phyloP scores from a whole-genome alignment of 2,329 filamentous ascomycete species.

The Fusarium fracticaudum region DNA sequence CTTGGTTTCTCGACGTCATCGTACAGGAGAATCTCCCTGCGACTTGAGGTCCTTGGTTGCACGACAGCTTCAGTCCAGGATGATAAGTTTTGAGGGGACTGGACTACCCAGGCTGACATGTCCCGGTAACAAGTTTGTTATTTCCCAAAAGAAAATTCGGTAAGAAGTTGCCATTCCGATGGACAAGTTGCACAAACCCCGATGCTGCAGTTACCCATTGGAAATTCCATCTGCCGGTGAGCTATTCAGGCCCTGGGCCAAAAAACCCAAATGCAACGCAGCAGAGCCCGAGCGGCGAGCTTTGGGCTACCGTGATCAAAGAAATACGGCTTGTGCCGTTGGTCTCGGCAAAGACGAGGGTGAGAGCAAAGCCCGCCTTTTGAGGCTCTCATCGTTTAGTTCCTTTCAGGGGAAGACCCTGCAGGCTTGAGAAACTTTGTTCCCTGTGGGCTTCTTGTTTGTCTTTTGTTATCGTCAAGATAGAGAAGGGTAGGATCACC shows the following conservation, averaged over 20 bases:
- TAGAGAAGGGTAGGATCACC: slow-evolving; percentile 15
- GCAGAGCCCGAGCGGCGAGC: slow-evolving; percentile 19
- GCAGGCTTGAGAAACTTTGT: slow-evolving; percentile 19
- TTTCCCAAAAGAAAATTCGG: background rate
- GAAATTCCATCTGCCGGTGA: background rate
- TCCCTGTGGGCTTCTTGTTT: background rate
- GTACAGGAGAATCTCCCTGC: slow-evolving; percentile 25
- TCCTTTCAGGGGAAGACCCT: slow-evolving; percentile 34
- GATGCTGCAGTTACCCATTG: slow-evolving; percentile 6
- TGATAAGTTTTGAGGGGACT: background rate
- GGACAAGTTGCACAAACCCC: background rate
- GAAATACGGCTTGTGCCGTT: background rate
- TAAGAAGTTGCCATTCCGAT: background rate
- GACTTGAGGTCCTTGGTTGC: slow-evolving; percentile 32
- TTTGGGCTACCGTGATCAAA: slow-evolving; percentile 29
- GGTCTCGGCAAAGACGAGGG: slow-evolving; percentile 16
- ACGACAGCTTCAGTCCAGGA: slow-evolving; percentile 23
- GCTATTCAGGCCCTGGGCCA: background rate
- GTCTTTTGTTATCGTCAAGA: slow-evolving; percentile 4
- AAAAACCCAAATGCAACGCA: background rate
- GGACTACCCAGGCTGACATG: background rate
- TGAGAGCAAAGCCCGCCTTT: background rate
- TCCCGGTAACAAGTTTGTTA: slow-evolving; percentile 1
- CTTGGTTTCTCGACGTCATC: slow-evolving; percentile 38
- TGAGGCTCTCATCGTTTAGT: slow-evolving; percentile 30